Evolutionary conservation across 805 yeast species (phyloP).

Genomic region (Kazachstania bromeliacearum): DNA sequence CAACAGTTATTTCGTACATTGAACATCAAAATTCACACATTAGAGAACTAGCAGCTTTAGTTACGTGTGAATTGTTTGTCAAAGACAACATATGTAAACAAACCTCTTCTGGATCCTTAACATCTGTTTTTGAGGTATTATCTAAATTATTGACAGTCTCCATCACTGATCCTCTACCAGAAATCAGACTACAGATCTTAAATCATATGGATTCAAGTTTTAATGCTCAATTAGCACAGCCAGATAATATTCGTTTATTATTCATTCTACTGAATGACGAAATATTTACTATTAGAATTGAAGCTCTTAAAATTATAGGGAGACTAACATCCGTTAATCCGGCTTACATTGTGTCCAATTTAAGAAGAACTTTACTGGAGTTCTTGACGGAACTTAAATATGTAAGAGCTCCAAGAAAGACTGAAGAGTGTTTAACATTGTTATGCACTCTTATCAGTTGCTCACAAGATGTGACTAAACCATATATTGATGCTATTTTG

Average conservation of each 20-base stretch:
- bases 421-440: conserved; percentile 76
- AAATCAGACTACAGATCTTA: conserved; percentile 69
- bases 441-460: conserved; percentile 63
- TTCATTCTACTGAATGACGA: conserved; percentile 88
- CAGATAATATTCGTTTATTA: conserved; percentile 71
- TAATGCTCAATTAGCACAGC: conserved; percentile 87
- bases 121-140: conserved; percentile 73
- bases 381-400: conserved; percentile 73
- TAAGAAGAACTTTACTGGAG: conserved; percentile 76
- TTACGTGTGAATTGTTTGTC: conserved; percentile 64
- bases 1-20: conserved; percentile 67
- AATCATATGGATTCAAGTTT: conserved; percentile 60
- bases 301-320: conserved; percentile 69
- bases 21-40: conserved; percentile 70
- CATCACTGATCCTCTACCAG: conserved; percentile 78
- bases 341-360: conserved; percentile 85
- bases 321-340: conserved; percentile 78
- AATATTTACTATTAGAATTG: conserved; percentile 65
- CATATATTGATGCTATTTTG: conserved; percentile 81
- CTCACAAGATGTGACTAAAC: conserved; percentile 69
- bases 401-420: conserved; percentile 58
- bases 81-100: conserved; percentile 76
- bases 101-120: conserved; percentile 67
- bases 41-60: conserved; percentile 69
- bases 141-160: conserved; percentile 70